Percentiles rank a stretch among this genome's conserved stretches.
Conservation (phyloP, 83 land plant species). For the Diphasiastrum complanatum region DNA sequence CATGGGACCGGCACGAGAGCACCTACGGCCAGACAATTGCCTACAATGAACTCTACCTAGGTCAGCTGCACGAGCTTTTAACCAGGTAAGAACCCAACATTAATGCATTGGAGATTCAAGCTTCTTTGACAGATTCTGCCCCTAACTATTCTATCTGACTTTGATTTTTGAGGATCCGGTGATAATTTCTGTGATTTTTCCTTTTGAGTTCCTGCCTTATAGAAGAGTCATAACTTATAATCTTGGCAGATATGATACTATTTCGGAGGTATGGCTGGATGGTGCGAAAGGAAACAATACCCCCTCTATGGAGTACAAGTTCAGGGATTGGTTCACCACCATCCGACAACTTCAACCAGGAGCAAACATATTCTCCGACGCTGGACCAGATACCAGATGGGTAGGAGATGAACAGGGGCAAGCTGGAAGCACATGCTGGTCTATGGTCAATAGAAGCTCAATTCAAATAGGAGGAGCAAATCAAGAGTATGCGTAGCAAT, state of each 20-base stretch:
- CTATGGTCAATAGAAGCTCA: slow-evolving; percentile 52
- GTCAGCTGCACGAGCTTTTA: slow-evolving; percentile 75
- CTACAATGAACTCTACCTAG: slow-evolving; percentile 79
- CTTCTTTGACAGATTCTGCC: background rate
- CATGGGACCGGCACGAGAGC: slow-evolving; percentile 91
- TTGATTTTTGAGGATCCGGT: background rate
- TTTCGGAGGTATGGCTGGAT: slow-evolving; percentile 85
- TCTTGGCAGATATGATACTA: slow-evolving; percentile 62
- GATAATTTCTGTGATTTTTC: background rate
- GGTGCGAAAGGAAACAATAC: slow-evolving; percentile 78
- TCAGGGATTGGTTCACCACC: slow-evolving; percentile 62
- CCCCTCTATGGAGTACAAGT: slow-evolving; percentile 68
- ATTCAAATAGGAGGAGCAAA: slow-evolving; percentile 45
- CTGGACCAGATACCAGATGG: slow-evolving; percentile 88
- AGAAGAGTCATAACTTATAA: background rate
- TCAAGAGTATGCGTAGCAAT: slow-evolving; percentile 6
- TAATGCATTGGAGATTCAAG: background rate
- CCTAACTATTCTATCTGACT: background rate
- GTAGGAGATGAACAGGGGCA: slow-evolving; percentile 74
- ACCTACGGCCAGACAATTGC: slow-evolving; percentile 53
- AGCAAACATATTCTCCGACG: slow-evolving; percentile 90
- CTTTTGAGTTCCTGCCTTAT: background rate
- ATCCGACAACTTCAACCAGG: slow-evolving; percentile 65
- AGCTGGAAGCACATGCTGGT: slow-evolving; percentile 72
- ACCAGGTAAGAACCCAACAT: slow-evolving; percentile 31